A percentile compares a stretch with the other conserved stretches of the same genome.
These are phyloP conservation scores for Homolaphlyctis polyrhiza DNA, from an alignment of 371 early-diverging fungal genomes.

Conservation along the genomic window DNA sequence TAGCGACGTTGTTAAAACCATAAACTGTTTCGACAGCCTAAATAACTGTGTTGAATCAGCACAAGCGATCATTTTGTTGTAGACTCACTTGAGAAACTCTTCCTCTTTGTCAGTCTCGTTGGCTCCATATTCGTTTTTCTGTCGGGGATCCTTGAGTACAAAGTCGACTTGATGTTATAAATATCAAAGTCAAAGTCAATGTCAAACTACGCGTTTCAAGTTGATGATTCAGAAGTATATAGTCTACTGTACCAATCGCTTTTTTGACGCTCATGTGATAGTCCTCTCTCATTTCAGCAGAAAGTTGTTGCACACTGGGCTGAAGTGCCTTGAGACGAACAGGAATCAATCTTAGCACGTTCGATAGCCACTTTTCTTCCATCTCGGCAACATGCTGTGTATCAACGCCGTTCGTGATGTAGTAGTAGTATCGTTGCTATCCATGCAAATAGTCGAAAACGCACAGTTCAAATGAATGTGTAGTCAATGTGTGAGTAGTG, in stretches of 20 bases:
- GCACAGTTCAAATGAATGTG: too few relatives aligned
- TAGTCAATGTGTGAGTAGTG: too few relatives aligned
- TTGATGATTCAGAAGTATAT: too few relatives aligned
- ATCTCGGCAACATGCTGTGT: conserved; percentile 52
- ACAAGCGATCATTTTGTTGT: too few relatives aligned
- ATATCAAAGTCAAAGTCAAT: conserved; percentile 3
- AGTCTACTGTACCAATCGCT: conserved; percentile 40
- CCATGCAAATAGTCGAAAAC: too few relatives aligned
- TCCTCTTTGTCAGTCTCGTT: conserved; percentile 16
- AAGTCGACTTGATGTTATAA: conserved; percentile 46
- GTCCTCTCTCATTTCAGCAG: conserved; percentile 51
- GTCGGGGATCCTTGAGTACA: conserved; percentile 48
- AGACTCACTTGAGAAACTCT: conserved; percentile 33
- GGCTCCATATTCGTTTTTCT: conserved; percentile 26
- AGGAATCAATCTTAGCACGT: conserved; percentile 41
- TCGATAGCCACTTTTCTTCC: conserved; percentile 48
- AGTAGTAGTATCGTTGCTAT: conserved; percentile 59
- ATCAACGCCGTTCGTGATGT: conserved; percentile 52
- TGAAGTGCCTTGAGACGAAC: conserved; percentile 28
- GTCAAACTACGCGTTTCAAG: not conserved
- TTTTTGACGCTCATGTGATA: conserved; percentile 57
- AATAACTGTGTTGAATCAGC: too few relatives aligned
- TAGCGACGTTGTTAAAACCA: too few relatives aligned
- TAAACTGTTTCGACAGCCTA: too few relatives aligned
- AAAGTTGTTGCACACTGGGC: conserved; percentile 23